phyloP scores from a whole-genome alignment of 208 protist species.

The Porcisia deanei region DNA sequence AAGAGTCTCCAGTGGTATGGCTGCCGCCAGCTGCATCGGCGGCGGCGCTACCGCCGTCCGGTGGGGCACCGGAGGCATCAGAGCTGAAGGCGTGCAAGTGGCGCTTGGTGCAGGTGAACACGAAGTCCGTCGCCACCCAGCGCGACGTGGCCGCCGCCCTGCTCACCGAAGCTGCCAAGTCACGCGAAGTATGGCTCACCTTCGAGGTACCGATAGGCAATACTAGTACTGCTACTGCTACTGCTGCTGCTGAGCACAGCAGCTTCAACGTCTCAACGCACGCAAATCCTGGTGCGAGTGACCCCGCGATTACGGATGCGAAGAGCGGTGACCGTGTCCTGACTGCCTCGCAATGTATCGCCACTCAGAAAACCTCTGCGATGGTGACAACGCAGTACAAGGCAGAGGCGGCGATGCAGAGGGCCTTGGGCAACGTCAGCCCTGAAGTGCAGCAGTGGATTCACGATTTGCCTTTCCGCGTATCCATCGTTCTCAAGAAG shows the following conservation, averaged over 20 bases:
- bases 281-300: neutral
- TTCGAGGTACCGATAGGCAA: conserved; percentile 12
- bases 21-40: conserved; percentile 3
- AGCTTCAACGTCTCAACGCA: neutral
- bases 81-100: conserved; percentile 16
- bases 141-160: conserved; percentile 33
- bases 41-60: conserved; percentile 11
- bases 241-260: neutral
- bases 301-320: neutral
- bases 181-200: conserved; percentile 33
- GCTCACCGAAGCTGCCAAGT: conserved; percentile 18
- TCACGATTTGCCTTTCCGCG: conserved; percentile 27
- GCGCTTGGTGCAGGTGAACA: conserved; percentile 27
- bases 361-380: conserved; percentile 21
- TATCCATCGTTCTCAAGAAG: conserved; percentile 38
- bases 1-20: conserved; percentile 7
- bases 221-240: too few relatives aligned
- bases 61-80: neutral
- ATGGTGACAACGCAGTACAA: conserved; percentile 1
- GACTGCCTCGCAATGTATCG: conserved; percentile 1
- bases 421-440: conserved; percentile 14
- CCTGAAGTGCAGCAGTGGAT: conserved; percentile 32
- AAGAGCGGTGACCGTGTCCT: neutral
- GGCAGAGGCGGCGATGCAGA: conserved; percentile 10
- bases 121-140: conserved; percentile 17